Evolutionary conservation across 176 grass and related monocot genomes (phyloP), one percentile per base, ranked within the genome.

Genomic region (Oryza brachyantha): DNA sequence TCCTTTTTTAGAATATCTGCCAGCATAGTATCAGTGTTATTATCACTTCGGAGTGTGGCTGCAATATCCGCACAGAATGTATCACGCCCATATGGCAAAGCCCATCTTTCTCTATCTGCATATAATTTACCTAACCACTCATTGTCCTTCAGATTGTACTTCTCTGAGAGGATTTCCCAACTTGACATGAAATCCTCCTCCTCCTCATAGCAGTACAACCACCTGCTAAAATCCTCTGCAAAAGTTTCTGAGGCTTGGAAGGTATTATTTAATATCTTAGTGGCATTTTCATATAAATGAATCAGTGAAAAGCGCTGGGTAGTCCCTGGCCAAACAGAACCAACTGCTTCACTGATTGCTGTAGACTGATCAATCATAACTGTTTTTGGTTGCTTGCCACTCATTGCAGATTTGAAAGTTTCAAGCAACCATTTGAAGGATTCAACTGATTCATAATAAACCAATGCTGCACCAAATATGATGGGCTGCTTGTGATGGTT

Each of bases 381-480:
- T 66, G 94, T 89, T 91, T 87, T 91, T 71, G 94, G 94, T 45
- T 91, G 86, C 43, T 87, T 91, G 78, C 94, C 94, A 19, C 80
- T 78, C 94, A 91, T 93, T 42, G 94, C 88, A 31, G 69, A 86
- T 59, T 89, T 97, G 50, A 93, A 93, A 34, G 88, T 87, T 60
- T 87, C 81, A 32, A 93, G 87, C 61, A 97, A 64, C 91, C 94
- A 97, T 77, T 85, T 97, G 78, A 87, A 93, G 22, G 94, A 91
- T 83, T 93, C 78, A 5, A 85, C 46, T 48, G 91, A 89, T 58
- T 91, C 94, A 78, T 89, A 81, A 66, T 87, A 97, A 67, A 89
- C 52, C 36, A 97, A 83, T 41, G 91, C 91, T 55, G 88, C 42
- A 25, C 91, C 91, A 64, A 91, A 97, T 80, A 97, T 78, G 52